Evolutionary conservation across 225 moss, liverwort and hornwort species (phyloP).

Genomic region (Lunularia cruciata): DNA sequence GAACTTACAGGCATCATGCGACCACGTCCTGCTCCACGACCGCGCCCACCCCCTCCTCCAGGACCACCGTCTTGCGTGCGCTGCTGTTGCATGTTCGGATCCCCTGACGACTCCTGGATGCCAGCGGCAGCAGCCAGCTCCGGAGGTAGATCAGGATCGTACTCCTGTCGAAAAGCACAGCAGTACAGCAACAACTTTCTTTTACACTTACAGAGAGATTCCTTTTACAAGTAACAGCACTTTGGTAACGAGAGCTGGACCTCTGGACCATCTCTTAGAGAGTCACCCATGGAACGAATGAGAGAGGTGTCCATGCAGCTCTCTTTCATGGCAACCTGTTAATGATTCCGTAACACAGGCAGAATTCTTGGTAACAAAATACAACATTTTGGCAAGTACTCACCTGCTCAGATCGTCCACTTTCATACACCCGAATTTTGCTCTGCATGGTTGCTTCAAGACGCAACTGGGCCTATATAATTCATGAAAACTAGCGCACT

Average conservation of each 20-base stretch:
- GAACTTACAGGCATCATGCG: conserved; percentile 63
- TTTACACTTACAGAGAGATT: too few species aligned
- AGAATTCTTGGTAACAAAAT: too few species aligned
- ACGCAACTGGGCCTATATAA: conserved; percentile 76
- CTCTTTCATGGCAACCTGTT: too few species aligned
- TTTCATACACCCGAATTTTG: conserved; percentile 99
- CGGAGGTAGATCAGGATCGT: conserved; percentile 97
- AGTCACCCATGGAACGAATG: too few species aligned
- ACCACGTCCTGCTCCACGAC: conserved; percentile 79
- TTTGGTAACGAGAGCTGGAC: too few species aligned
- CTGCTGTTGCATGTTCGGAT: conserved; percentile 61
- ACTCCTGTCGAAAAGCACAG: conserved; percentile 60
- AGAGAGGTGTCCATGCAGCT: too few species aligned
- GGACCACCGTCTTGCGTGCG: conserved; percentile 69
- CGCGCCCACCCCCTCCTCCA: conserved; percentile 76
- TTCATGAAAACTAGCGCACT: too few species aligned
- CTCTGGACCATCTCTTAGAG: too few species aligned
- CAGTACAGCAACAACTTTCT: too few species aligned
- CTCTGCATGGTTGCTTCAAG: conserved; percentile 99
- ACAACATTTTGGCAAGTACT: background rate
- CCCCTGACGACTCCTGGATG: conserved; percentile 72
- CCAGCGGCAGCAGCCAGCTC: conserved; percentile 92
- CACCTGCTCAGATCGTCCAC: conserved; percentile 99
- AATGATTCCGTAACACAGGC: too few species aligned
- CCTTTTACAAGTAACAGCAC: too few species aligned